These are phyloP conservation scores for Nakazawaea sp. DNA, from an alignment of 805 yeast genomes.

Conservation along the genomic window DNA sequence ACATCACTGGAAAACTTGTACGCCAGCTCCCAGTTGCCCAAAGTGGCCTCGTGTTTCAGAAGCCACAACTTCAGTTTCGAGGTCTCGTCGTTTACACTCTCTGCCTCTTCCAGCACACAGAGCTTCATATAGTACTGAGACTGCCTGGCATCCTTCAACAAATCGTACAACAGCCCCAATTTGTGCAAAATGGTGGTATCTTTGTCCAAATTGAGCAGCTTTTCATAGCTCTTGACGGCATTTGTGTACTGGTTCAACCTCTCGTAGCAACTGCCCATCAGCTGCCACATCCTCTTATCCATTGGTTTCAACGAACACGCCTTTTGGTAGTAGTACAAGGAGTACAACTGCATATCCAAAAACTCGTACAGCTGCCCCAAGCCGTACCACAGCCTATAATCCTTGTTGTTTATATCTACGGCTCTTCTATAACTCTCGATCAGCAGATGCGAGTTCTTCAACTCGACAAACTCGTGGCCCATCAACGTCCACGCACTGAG, in stretches of 20 bases:
- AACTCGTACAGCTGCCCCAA: constrained; percentile 98
- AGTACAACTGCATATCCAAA: constrained; percentile 88
- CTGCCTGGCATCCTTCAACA: constrained; percentile 40
- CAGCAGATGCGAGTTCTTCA: constrained; percentile 95
- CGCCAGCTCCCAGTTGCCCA: constrained; percentile 58
- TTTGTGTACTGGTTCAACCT: constrained; percentile 65
- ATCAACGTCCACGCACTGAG: constrained; percentile 94
- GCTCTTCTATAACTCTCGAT: constrained; percentile 93
- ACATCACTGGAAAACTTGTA: constrained; percentile 67
- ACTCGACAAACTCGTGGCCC: constrained; percentile 98
- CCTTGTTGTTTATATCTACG: constrained; percentile 80
- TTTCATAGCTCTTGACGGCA: constrained; percentile 73
- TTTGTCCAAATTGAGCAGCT: constrained; percentile 52
- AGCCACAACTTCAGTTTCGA: constrained; percentile 83
- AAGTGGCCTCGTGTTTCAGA: constrained; percentile 57
- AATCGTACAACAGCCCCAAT: constrained; percentile 62
- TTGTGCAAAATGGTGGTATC: constrained; percentile 55
- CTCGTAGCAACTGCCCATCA: constrained; percentile 84
- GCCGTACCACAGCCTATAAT: constrained; percentile 97
- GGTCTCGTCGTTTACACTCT: constrained; percentile 66
- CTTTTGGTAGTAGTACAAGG: constrained; percentile 85
- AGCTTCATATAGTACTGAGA: constrained; percentile 60
- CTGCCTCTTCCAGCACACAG: constrained; percentile 63
- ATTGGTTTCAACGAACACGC: constrained; percentile 84
- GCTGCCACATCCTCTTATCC: constrained; percentile 95